Conservation (phyloP, 257 asterid species). For the Solanum commersonii region DNA sequence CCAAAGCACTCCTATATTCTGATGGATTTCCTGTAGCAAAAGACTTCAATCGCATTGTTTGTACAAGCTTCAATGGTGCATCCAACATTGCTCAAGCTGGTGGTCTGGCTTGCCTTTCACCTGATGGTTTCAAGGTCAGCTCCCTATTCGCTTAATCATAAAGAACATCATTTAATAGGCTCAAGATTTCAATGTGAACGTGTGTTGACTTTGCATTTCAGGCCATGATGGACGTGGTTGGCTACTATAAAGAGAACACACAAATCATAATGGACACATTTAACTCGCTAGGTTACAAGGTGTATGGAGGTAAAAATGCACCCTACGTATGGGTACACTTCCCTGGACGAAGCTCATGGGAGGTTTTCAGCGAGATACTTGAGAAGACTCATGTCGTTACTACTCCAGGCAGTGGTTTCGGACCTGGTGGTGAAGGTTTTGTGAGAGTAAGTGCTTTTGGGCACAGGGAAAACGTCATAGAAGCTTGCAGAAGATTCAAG, state of each 20-base stretch:
- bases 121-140: conserved; percentile 78
- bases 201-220: conserved; percentile 18
- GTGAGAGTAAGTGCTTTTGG: conserved; percentile 91
- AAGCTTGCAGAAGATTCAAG: conserved; percentile 95
- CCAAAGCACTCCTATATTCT: conserved; percentile 69
- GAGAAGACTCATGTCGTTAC: conserved; percentile 94
- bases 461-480: conserved; percentile 76
- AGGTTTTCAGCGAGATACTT: conserved; percentile 82
- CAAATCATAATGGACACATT: conserved; percentile 73
- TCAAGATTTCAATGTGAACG: background rate
- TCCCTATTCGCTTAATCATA: background rate
- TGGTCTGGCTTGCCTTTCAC: conserved; percentile 78
- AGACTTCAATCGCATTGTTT: conserved; percentile 95
- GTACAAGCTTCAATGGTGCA: conserved; percentile 91
- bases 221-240: conserved; percentile 91
- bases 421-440: conserved; percentile 96
- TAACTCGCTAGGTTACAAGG: conserved; percentile 78
- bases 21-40: conserved; percentile 89
- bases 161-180: background rate
- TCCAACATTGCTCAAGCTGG: conserved; percentile 97
- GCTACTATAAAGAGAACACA: conserved; percentile 92
- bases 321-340: conserved; percentile 94
- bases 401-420: conserved; percentile 97
- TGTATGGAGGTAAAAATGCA: conserved; percentile 94
- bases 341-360: conserved; percentile 94